Conservation (phyloP, 2,329 filamentous ascomycete genomes). For the Fusarium continuum region DNA sequence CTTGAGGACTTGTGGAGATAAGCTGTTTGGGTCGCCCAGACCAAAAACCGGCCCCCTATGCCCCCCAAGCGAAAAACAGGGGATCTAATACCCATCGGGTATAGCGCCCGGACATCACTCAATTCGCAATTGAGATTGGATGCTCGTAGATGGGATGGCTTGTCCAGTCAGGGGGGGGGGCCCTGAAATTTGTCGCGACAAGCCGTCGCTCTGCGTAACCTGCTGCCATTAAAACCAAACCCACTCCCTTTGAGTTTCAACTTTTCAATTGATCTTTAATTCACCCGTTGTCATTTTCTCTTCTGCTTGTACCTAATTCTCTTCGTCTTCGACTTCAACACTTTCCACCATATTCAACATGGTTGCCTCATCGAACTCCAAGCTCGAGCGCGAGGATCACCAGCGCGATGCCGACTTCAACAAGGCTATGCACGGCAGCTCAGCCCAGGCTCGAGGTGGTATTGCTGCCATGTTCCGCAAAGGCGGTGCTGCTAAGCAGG, state of each 20-base stretch:
- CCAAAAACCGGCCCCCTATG: constrained; percentile 19
- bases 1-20: constrained; percentile 10
- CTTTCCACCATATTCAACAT: constrained; percentile 51
- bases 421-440: constrained; percentile 82
- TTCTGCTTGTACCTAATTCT: constrained; percentile 4
- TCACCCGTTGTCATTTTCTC: constrained; percentile 11
- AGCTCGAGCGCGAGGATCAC: constrained; percentile 84
- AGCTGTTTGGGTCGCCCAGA: constrained; percentile 15
- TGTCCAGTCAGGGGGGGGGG: constrained; percentile 43
- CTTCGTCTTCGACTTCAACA: constrained; percentile 17
- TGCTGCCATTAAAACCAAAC: constrained; percentile 41
- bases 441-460: constrained; percentile 74
- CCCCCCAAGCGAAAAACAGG: constrained; percentile 29
- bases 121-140: constrained; percentile 44
- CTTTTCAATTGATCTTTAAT: constrained; percentile 24
- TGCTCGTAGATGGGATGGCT: constrained; percentile 32
- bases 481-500: constrained; percentile 77
- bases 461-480: constrained; percentile 88
- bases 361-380: constrained; percentile 52
- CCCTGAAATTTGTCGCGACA: constrained; percentile 45
- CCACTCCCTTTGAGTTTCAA: constrained; percentile 26
- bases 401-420: constrained; percentile 89
- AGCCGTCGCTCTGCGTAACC: constrained; percentile 32
- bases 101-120: constrained; percentile 36
- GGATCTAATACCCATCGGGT: constrained; percentile 21